Base-by-base conservation (phyloP, 2,329 filamentous ascomycete genomes). In the Aureobasidium sp. region DNA sequence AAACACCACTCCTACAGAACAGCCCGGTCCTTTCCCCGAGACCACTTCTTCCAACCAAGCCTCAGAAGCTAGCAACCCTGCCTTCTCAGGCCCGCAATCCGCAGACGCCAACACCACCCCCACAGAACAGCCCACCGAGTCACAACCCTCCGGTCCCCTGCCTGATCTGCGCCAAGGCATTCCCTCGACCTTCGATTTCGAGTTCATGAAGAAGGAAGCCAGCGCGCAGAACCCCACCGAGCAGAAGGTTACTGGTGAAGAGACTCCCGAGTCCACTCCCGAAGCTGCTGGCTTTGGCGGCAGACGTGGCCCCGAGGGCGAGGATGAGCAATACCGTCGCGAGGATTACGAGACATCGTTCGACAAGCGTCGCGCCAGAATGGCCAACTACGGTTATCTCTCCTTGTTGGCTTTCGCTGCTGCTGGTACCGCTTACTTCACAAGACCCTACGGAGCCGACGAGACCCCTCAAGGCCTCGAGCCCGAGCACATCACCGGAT, bases 141-240 rank as follows among this genome's bases (percentile, higher is more conserved):
- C 74, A 52, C 58, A 56, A 20, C 66, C 68, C 22, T 72, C 71
- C 17, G 82, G 87, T 69, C 87, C 90, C 59, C 84, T 97, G 14
- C 93, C 93, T 59, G 92, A 97, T 72, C 81, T 97, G 48, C 94
- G 91, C n/a, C 87, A 93, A 71, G 93, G 93, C 66, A 96, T 97
- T 65, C 93, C 93, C 0, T 96, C 92, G 1, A 96, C 92, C 0
- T 82, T 97, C 61, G 89, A 87, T 62, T 87, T 87, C 64, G 93
- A 97, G 76, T 83, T 87, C 62, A 77, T 78, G 60, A 70, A 78
- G 72, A 58, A 64, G 52, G 59, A 65, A 27, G 64, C 53, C 20
- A 64, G 67, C 25, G 52, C 51, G 14, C 66, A 67, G n/a, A 63
- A 69, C 56, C 36, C 63, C 17, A 62, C 65, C 36, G 63, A 67